A percentile compares a stretch with the other conserved stretches of the same genome.
Evolutionary conservation across 257 asterid genomes (phyloP).

Genomic region (Hygrophila difformis): DNA sequence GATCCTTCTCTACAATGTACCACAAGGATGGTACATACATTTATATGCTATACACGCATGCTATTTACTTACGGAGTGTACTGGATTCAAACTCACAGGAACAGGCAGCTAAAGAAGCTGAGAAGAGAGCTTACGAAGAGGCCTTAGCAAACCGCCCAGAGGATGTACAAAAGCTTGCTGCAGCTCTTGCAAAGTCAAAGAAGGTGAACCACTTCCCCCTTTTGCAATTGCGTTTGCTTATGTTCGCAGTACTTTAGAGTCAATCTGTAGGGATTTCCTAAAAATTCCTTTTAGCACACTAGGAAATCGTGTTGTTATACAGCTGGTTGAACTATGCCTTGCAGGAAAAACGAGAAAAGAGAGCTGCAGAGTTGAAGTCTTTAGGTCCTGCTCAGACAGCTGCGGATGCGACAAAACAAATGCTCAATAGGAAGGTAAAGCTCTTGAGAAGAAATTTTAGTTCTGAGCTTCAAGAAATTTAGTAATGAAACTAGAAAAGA

Average conservation of each 20-base stretch:
- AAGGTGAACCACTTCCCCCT: conserved; percentile 29
- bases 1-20: neutral
- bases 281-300: no score
- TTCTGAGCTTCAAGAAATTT: no score
- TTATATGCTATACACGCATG: neutral
- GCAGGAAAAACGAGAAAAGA: conserved; percentile 66
- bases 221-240: neutral
- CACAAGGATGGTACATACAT: no score
- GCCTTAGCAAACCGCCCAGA: conserved; percentile 38
- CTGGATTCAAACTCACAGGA: conserved; percentile 38
- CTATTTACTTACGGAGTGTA: conserved; percentile 3
- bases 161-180: conserved; percentile 53
- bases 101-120: conserved; percentile 80
- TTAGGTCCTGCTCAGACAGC: conserved; percentile 51
- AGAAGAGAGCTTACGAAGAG: conserved; percentile 43
- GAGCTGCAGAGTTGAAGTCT: conserved; percentile 52
- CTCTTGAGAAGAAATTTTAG: no score
- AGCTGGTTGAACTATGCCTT: conserved; percentile 15
- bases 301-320: no score
- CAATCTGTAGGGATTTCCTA: no score
- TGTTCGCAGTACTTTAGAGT: no score
- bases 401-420: conserved; percentile 49
- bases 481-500: no score
- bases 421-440: conserved; percentile 54
- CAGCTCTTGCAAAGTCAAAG: conserved; percentile 46